These are phyloP conservation scores for Aspergillus sp. DNA, from an alignment of 2,329 filamentous ascomycete genomes.

Conservation along the genomic window DNA sequence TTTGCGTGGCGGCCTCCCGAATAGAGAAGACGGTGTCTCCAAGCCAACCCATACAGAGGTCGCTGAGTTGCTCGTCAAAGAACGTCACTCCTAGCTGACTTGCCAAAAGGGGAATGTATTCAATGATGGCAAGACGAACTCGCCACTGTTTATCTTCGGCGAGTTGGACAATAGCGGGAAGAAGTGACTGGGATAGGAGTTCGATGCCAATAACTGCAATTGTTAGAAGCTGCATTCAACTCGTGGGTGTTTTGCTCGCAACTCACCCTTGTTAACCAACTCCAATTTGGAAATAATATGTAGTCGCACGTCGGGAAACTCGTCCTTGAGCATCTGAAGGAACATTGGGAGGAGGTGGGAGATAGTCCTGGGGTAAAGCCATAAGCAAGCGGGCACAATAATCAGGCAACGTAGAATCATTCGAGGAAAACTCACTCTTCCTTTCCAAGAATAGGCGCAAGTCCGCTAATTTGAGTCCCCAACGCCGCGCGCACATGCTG, in stretches of 20 bases:
- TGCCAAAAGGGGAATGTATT: conserved; percentile 95
- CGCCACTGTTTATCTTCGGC: conserved; percentile 99
- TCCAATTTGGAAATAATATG: conserved; percentile 99
- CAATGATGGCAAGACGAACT: conserved; percentile 95
- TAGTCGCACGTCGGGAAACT: conserved; percentile 94
- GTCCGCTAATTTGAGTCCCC: conserved; percentile 93
- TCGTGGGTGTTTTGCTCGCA: background rate
- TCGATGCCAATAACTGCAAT: conserved; percentile 90
- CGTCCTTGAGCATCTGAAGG: conserved; percentile 98
- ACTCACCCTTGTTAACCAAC: conserved; percentile 86
- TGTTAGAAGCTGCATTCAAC: background rate
- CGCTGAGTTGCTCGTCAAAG: conserved; percentile 96
- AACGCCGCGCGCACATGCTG: conserved; percentile 95
- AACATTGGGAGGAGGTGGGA: conserved; percentile 98
- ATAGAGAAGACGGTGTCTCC: conserved; percentile 99
- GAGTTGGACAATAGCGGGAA: conserved; percentile 94
- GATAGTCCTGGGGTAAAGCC: conserved; percentile 68
- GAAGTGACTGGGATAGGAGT: conserved; percentile 89
- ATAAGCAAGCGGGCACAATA: conserved; percentile 4
- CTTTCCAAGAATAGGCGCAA: conserved; percentile 95
- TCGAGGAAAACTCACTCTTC: conserved; percentile 69
- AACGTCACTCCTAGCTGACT: conserved; percentile 95
- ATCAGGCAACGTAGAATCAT: background rate
- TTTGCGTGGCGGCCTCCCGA: conserved; percentile 93
- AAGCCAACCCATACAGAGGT: conserved; percentile 96